Conservation (phyloP, 768 basidiomycete genomes). For the Baorangia bicolor region DNA sequence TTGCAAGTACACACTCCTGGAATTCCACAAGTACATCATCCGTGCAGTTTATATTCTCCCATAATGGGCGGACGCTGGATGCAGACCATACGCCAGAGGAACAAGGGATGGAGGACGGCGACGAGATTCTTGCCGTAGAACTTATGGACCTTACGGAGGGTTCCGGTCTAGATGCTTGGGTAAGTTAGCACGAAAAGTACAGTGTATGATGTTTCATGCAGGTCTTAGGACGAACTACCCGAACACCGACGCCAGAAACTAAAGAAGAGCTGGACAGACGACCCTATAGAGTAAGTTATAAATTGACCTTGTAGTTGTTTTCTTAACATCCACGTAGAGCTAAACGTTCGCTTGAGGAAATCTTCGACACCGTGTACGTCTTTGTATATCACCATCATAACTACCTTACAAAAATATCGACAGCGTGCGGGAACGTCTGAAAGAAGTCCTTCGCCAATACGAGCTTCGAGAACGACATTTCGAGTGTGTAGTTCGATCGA, state of each 20-base stretch:
- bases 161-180: constrained; percentile 60
- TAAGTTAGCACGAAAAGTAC: constrained; percentile 33
- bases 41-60: constrained; percentile 84
- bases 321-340: constrained; percentile 47
- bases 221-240: constrained; percentile 57
- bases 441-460: constrained; percentile 84
- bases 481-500: constrained; percentile 88
- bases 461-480: constrained; percentile 90
- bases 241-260: constrained; percentile 67
- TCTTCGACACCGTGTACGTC: constrained; percentile 83
- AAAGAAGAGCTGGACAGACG: constrained; percentile 79
- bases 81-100: constrained; percentile 85
- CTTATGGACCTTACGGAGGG: constrained; percentile 86
- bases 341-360: constrained; percentile 71
- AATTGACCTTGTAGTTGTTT: not conserved
- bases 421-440: constrained; percentile 83
- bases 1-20: constrained; percentile 44
- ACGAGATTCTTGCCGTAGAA: constrained; percentile 87
- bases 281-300: constrained; percentile 65
- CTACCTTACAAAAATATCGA: constrained; percentile 2
- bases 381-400: not conserved
- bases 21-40: constrained; percentile 39
- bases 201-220: not conserved
- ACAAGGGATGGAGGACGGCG: constrained; percentile 82
- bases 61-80: constrained; percentile 77